These are phyloP conservation scores for Pleoardoris graminearum DNA, from an alignment of 2,329 filamentous ascomycete genomes.

Conservation along the genomic window DNA sequence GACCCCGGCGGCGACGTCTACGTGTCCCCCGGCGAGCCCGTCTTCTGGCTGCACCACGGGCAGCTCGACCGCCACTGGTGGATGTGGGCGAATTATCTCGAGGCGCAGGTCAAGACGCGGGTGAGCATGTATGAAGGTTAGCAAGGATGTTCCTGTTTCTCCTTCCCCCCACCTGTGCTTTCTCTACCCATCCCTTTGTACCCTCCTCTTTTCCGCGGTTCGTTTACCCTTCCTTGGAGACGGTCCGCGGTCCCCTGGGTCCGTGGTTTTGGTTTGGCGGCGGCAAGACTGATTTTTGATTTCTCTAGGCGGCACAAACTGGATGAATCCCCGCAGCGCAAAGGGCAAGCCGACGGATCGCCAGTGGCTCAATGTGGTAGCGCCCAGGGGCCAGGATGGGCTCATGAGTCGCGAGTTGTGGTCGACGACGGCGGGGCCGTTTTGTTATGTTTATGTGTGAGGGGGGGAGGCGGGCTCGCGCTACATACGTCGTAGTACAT, in stretches of 20 bases:
- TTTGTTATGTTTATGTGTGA: slow-evolving; percentile 36
- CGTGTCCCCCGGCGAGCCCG: slow-evolving; percentile 51
- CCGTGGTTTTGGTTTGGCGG: too few species aligned
- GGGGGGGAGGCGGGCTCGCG: too few species aligned
- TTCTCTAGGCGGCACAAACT: slow-evolving; percentile 48
- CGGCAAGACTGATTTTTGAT: too few species aligned
- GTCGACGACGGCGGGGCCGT: slow-evolving; percentile 35
- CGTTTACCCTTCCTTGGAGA: too few species aligned
- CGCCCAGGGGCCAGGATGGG: slow-evolving; percentile 27
- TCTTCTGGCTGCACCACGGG: too few species aligned
- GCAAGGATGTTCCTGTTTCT: too few species aligned
- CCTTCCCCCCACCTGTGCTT: background rate
- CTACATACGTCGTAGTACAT: too few species aligned
- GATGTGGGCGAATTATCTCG: slow-evolving; percentile 53
- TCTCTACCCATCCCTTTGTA: too few species aligned
- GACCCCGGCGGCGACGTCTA: slow-evolving; percentile 53
- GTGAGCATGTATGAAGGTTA: slow-evolving; percentile 43
- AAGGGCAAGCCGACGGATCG: slow-evolving; percentile 34
- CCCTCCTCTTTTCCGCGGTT: too few species aligned
- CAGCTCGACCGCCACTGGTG: slow-evolving; percentile 55
- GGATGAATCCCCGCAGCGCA: slow-evolving; percentile 47
- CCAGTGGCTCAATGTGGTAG: slow-evolving; percentile 32
- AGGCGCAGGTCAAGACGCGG: slow-evolving; percentile 34
- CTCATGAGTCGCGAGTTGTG: slow-evolving; percentile 31
- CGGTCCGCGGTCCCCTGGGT: too few species aligned